Evolutionary conservation across 768 basidiomycete species (phyloP), one percentile per base, ranked within the genome.

Genomic region (Mrakia hoshinonis): DNA sequence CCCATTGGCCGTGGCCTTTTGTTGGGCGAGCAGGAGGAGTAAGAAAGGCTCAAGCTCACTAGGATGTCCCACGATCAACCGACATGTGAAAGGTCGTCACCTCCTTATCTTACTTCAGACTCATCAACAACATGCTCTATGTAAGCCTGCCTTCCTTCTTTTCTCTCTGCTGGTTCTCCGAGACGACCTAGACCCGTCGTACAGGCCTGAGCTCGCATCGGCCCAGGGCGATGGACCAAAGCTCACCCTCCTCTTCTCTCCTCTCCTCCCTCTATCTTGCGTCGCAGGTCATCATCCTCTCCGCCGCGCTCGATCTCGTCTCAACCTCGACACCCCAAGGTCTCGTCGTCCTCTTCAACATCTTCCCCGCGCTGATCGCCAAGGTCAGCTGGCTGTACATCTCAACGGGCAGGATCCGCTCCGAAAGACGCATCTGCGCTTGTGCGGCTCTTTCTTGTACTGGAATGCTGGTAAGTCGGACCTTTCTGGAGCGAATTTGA

Each of bases 241-340:
- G n/a, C n/a, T n/a, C n/a, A n/a, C n/a, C n/a, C n/a, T n/a, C n/a
- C 65, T 4, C 2, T 13, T 3, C 22, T 11, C 20, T 15, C 22
- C 49, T 43, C 10, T 36, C 24, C 31, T 13, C 29, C 22, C 38
- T 48, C 20, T 22, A 7, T 15, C 9, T 55, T n/a, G n/a, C n/a
- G n/a, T n/a, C n/a, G n/a, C n/a, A 98, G 80, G 95, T 99, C 47
- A 89, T 98, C 73, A 96, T 98, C 73, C 85, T 99, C 24, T 95
- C 92, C 1, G 95, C 95, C 10, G 96, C 96, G 1, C 82, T 97
- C 4, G 96, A 99, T 77, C 85, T 99, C 3, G 93, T 96, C 1
- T 90, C 92, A 9, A 87, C 91, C 1, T 85, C 88, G 2, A 95
- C 92, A 0, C 94, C 95, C 0, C 95, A 95, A 78, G 95, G 95